These are phyloP conservation scores for Alternaria sp. DNA, from an alignment of 2,329 filamentous ascomycete genomes.

Conservation along the genomic window DNA sequence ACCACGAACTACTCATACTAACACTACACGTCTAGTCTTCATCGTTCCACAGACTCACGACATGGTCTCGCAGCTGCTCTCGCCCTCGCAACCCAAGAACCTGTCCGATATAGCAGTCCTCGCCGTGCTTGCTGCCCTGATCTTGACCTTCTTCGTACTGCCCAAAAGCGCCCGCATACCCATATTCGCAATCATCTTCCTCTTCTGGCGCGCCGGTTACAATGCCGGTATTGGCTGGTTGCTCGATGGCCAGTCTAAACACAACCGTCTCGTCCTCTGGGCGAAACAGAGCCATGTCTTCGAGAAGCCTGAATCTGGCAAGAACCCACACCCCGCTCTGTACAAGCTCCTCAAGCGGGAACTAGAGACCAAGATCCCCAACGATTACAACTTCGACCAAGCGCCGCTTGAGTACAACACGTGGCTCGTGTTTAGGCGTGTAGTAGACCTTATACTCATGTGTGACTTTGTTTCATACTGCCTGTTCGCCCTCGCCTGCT, in stretches of 20 bases:
- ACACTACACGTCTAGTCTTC: conserved; percentile 69
- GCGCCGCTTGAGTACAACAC: conserved; percentile 99
- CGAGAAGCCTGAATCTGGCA: conserved; percentile 78
- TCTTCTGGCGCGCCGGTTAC: conserved; percentile 92
- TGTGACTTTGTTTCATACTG: conserved; percentile 98
- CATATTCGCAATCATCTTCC: conserved; percentile 80
- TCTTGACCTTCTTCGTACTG: conserved; percentile 74
- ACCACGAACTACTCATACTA: conserved; percentile 16
- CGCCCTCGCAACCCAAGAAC: conserved; percentile 94
- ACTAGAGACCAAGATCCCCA: conserved; percentile 90
- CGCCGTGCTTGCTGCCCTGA: conserved; percentile 75
- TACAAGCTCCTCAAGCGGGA: conserved; percentile 86
- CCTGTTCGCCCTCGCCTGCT: conserved; percentile 90
- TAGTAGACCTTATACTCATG: conserved; percentile 97
- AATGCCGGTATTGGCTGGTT: conserved; percentile 93
- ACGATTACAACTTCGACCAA: conserved; percentile 91
- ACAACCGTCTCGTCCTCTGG: conserved; percentile 85
- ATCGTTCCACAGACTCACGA: conserved; percentile 95
- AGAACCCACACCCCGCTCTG: conserved; percentile 81
- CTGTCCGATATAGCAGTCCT: conserved; percentile 83
- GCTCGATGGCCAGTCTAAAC: conserved; percentile 86
- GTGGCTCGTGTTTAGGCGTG: conserved; percentile 92
- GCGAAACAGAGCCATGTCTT: conserved; percentile 86
- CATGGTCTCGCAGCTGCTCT: conserved; percentile 97
- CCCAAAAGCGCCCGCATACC: conserved; percentile 73